Evolutionary conservation across 2,329 filamentous ascomycete species (phyloP).

Genomic region (Paraphoma sp.): DNA sequence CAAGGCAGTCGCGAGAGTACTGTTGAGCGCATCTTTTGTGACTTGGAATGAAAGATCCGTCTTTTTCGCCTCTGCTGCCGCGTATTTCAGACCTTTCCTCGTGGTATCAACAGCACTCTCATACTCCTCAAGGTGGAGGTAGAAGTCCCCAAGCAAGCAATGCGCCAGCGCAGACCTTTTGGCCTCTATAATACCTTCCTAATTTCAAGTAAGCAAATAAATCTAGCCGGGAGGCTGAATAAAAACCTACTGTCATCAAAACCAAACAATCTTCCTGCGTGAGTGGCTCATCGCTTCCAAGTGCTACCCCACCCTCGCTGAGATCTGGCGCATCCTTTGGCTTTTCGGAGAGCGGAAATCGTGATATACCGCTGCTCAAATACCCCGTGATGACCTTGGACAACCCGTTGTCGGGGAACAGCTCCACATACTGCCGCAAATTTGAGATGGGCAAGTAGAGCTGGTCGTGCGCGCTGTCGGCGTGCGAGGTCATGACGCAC

Average conservation of each 20-base stretch:
- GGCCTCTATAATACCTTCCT: slow-evolving; percentile 56
- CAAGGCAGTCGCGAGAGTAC: slow-evolving; percentile 83
- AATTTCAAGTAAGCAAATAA: background rate
- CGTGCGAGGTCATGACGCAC: slow-evolving; percentile 41
- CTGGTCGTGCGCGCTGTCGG: slow-evolving; percentile 45
- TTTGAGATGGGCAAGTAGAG: slow-evolving; percentile 77
- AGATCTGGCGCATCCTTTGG: slow-evolving; percentile 48
- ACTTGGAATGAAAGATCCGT: slow-evolving; percentile 70
- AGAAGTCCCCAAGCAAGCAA: slow-evolving; percentile 82
- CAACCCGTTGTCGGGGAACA: slow-evolving; percentile 85
- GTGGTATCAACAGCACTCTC: slow-evolving; percentile 80
- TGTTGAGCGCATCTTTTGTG: slow-evolving; percentile 72
- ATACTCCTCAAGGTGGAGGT: slow-evolving; percentile 83
- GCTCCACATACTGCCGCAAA: slow-evolving; percentile 79
- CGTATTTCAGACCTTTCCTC: slow-evolving; percentile 72
- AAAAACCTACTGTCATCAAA: slow-evolving; percentile 66
- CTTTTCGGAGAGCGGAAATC: slow-evolving; percentile 67
- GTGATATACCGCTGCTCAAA: slow-evolving; percentile 81
- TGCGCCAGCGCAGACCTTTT: slow-evolving; percentile 79
- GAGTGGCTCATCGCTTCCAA: slow-evolving; percentile 60
- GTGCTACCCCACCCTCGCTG: slow-evolving; percentile 52
- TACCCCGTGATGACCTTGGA: slow-evolving; percentile 83
- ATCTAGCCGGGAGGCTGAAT: too few species aligned
- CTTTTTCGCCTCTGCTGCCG: slow-evolving; percentile 66
- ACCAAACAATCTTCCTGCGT: slow-evolving; percentile 80